These are phyloP conservation scores for Luffa acutangula DNA, from an alignment of 306 rosid genomes.

Conservation along the genomic window DNA sequence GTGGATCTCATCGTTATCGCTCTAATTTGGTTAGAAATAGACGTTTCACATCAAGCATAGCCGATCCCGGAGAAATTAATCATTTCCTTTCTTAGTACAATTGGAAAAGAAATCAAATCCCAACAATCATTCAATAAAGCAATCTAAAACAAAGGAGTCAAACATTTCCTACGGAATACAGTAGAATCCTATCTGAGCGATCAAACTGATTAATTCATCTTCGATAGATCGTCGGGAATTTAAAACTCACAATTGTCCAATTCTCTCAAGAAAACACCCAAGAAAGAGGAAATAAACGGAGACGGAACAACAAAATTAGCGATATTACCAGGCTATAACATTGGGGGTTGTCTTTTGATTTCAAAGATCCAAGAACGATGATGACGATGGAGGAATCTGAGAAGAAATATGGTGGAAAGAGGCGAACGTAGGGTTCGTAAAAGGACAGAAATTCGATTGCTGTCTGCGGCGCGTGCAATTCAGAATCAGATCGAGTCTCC, in stretches of 20 bases:
- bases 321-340: background rate
- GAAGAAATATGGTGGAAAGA: background rate
- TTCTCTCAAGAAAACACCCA: background rate
- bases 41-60: background rate
- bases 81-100: background rate
- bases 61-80: background rate
- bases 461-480: background rate
- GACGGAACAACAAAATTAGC: background rate
- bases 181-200: background rate
- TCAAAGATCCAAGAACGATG: slow-evolving; percentile 8
- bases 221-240: background rate
- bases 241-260: background rate
- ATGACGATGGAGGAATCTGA: slow-evolving; percentile 10
- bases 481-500: background rate
- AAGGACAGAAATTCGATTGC: background rate
- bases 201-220: background rate
- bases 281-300: background rate
- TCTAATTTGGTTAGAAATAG: background rate
- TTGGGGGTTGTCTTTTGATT: background rate
- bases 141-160: background rate
- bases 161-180: background rate
- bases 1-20: background rate
- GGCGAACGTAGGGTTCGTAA: background rate
- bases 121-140: background rate
- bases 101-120: background rate